Percentiles rank a stretch among this genome's conserved stretches.
phyloP scores from a whole-genome alignment of 345 rosid species.

The Melaleuca alternifolia region DNA sequence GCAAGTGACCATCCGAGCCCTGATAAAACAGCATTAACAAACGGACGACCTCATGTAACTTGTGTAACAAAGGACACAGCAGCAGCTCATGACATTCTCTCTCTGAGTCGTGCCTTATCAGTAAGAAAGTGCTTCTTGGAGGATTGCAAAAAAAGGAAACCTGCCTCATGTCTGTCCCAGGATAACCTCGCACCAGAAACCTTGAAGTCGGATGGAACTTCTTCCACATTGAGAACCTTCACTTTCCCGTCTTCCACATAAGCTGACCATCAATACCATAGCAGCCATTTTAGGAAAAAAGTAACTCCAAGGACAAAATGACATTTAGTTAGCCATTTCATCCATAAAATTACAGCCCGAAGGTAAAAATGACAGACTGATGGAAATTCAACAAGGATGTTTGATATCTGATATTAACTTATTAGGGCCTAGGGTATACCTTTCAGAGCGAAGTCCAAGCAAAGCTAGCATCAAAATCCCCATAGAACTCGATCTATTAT shows the following conservation, averaged over 20 bases:
- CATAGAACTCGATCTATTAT: slow-evolving; percentile 75
- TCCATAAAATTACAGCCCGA: background rate
- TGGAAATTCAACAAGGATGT: background rate
- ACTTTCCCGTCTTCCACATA: slow-evolving; percentile 77
- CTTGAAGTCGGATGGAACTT: slow-evolving; percentile 80
- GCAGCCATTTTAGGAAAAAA: background rate
- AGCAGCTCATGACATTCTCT: background rate
- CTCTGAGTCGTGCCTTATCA: background rate
- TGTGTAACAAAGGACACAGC: background rate
- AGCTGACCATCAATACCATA: slow-evolving; percentile 68
- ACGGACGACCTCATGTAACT: background rate
- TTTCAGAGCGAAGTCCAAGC: slow-evolving; percentile 77
- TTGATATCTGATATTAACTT: background rate
- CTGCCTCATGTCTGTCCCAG: slow-evolving; percentile 52
- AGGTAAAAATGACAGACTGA: background rate
- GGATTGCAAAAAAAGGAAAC: background rate
- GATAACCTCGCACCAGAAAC: slow-evolving; percentile 77
- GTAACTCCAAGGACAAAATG: background rate
- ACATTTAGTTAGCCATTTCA: background rate
- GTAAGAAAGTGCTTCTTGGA: background rate
- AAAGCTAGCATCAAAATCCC: slow-evolving; percentile 74
- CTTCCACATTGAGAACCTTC: slow-evolving; percentile 74
- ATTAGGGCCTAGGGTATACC: slow-evolving; percentile 18
- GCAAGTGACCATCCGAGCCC: background rate
- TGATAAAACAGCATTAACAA: background rate